Evolutionary conservation across 768 basidiomycete species (phyloP).

Genomic region (Pleurotus pulmonarius): DNA sequence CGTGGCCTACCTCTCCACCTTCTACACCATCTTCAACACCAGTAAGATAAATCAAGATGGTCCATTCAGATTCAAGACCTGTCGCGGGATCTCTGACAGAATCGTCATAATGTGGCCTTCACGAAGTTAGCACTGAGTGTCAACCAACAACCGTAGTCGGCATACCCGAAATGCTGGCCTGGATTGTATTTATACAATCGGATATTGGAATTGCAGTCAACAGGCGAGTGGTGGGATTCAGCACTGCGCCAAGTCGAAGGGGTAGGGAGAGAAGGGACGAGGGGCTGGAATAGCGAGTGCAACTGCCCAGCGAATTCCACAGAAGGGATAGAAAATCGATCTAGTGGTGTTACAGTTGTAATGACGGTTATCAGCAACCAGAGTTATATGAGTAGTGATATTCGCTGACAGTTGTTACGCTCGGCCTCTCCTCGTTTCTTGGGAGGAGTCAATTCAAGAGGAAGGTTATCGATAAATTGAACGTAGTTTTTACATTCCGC

Average conservation of each 20-base stretch:
- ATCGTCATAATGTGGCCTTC: slow-evolving; percentile 68
- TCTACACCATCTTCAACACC: slow-evolving; percentile 70
- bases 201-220: slow-evolving; percentile 72
- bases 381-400: not conserved
- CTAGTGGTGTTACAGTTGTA: slow-evolving; percentile 29
- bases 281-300: slow-evolving; percentile 44
- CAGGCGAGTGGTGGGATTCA: slow-evolving; percentile 32
- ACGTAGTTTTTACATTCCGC: slow-evolving; percentile 60
- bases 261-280: slow-evolving; percentile 53
- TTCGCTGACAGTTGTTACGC: slow-evolving; percentile 56
- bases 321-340: slow-evolving; percentile 60
- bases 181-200: slow-evolving; percentile 66
- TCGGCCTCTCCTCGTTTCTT: slow-evolving; percentile 73
- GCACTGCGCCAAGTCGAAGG: slow-evolving; percentile 32
- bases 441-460: slow-evolving; percentile 64
- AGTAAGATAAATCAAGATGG: slow-evolving; percentile 68
- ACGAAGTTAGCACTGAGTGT: slow-evolving; percentile 8
- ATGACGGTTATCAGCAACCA: not conserved
- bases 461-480: slow-evolving; percentile 55
- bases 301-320: slow-evolving; percentile 53
- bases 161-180: slow-evolving; percentile 61
- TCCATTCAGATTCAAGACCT: slow-evolving; percentile 73
- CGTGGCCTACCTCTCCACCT: slow-evolving; percentile 54
- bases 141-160: not conserved
- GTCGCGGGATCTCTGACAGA: slow-evolving; percentile 56